phyloP scores from a whole-genome alignment of 208 protist species.

The Crithidia acanthocephali region DNA sequence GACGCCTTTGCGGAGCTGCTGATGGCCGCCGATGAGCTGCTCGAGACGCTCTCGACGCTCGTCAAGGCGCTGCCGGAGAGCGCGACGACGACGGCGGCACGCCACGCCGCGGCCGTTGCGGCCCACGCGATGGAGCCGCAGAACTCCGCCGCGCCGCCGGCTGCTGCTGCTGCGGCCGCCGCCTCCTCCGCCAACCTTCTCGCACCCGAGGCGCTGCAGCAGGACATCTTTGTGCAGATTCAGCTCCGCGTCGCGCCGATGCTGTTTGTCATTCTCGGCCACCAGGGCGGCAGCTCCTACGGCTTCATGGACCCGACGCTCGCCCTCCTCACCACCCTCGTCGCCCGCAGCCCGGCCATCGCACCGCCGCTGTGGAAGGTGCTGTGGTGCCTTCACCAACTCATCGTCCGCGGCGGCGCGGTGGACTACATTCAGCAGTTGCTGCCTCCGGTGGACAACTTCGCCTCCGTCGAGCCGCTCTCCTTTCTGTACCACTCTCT shows the following conservation, averaged over 20 bases:
- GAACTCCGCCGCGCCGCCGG: constrained; percentile 4
- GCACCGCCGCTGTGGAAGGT: constrained; percentile 66
- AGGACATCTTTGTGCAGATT: constrained; percentile 63
- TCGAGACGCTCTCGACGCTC: constrained; percentile 82
- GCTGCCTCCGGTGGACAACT: constrained; percentile 93
- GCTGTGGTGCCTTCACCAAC: constrained; percentile 65
- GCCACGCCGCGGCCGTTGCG: constrained; percentile 13
- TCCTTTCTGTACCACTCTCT: constrained; percentile 58
- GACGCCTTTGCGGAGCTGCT: constrained; percentile 66
- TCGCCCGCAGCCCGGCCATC: constrained; percentile 80
- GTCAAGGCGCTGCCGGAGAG: constrained; percentile 69
- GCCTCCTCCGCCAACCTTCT: not conserved
- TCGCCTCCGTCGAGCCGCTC: constrained; percentile 72
- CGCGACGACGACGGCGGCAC: constrained; percentile 6
- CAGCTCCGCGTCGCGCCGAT: constrained; percentile 70
- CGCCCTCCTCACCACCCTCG: constrained; percentile 81
- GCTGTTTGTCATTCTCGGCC: constrained; percentile 72
- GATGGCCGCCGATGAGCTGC: constrained; percentile 81
- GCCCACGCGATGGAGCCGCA: constrained; percentile 11
- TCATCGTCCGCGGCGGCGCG: constrained; percentile 64
- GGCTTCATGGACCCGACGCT: constrained; percentile 90
- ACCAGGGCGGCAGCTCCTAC: constrained; percentile 68
- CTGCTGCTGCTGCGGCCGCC: not conserved
- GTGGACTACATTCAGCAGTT: constrained; percentile 90
- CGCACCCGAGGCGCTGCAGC: constrained; percentile 22